Conservation (phyloP, 2,329 filamentous ascomycete genomes). For the Xylaria arbuscula region DNA sequence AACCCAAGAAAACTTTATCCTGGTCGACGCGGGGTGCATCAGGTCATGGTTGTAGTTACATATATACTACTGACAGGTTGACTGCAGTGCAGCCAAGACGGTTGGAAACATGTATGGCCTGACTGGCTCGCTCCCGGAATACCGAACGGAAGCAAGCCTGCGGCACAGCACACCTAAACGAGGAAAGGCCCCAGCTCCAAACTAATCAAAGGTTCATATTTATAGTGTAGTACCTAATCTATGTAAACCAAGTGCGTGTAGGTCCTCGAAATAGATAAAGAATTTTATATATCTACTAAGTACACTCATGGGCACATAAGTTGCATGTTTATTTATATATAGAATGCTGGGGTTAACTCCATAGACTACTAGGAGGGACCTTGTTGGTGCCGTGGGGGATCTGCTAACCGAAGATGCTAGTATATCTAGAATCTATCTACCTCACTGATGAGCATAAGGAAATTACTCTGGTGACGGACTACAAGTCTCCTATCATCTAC, state of each 20-base stretch:
- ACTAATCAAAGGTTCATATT: conserved; percentile 12
- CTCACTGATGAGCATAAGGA: neutral
- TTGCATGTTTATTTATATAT: neutral
- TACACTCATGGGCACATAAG: neutral
- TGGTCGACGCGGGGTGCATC: conserved; percentile 30
- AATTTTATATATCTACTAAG: conserved; percentile 7
- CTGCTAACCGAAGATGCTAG: neutral
- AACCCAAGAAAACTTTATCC: neutral
- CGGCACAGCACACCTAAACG: conserved; percentile 29
- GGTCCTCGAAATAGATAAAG: conserved; percentile 5
- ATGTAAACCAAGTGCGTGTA: neutral
- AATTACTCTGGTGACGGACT: neutral
- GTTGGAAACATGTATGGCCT: conserved; percentile 20
- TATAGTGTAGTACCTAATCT: conserved; percentile 19
- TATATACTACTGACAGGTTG: neutral
- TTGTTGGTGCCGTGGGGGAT: conserved; percentile 2
- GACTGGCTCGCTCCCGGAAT: conserved; percentile 5
- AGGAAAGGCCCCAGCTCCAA: conserved; percentile 9
- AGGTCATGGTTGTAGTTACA: neutral
- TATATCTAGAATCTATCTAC: neutral
- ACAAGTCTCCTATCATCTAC: neutral
- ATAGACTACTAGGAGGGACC: neutral
- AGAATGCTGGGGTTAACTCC: no score
- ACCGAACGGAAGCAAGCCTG: conserved; percentile 22
- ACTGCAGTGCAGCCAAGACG: conserved; percentile 13